Percentiles rank a stretch among this genome's conserved stretches.
Evolutionary conservation across 2,329 filamentous ascomycete genomes (phyloP).

Genomic region (Aspergillus neoniger): DNA sequence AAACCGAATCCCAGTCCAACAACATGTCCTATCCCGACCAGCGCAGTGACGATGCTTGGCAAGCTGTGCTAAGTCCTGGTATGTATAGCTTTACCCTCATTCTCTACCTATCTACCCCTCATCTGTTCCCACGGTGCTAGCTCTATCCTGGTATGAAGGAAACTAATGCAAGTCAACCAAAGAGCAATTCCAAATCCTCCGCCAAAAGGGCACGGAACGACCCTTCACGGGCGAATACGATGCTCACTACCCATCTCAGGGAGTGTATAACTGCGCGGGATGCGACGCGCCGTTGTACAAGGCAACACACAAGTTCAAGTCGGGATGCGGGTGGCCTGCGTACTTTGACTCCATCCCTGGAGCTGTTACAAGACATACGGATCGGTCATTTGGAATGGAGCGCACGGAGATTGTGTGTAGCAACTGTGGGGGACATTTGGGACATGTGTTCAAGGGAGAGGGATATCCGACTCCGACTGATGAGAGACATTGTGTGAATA

Average conservation of each 20-base stretch:
- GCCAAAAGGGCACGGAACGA: constrained; percentile 86
- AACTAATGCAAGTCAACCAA: not conserved
- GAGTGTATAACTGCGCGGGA: constrained; percentile 83
- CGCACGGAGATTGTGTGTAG: constrained; percentile 91
- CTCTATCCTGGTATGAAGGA: no score
- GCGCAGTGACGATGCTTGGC: constrained; percentile 83
- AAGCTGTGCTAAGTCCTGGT: constrained; percentile 75
- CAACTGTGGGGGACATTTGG: constrained; percentile 90
- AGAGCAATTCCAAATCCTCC: constrained; percentile 96
- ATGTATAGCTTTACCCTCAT: constrained; percentile 46
- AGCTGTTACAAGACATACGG: constrained; percentile 79
- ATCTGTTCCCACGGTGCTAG: not conserved
- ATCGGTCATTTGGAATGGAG: constrained; percentile 75
- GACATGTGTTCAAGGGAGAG: constrained; percentile 91
- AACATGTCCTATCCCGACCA: constrained; percentile 71
- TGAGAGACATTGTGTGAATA: constrained; percentile 97
- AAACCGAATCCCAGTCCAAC: constrained; percentile 41
- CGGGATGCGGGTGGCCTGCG: constrained; percentile 94
- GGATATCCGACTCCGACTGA: constrained; percentile 82
- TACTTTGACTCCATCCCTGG: constrained; percentile 96
- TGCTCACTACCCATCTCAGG: constrained; percentile 74
- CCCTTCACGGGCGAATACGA: constrained; percentile 81
- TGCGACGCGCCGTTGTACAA: constrained; percentile 89
- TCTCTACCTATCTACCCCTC: constrained; percentile 40
- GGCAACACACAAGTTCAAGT: constrained; percentile 92